Conservation (phyloP, 345 rosid species). For the Euphorbia peplus region DNA sequence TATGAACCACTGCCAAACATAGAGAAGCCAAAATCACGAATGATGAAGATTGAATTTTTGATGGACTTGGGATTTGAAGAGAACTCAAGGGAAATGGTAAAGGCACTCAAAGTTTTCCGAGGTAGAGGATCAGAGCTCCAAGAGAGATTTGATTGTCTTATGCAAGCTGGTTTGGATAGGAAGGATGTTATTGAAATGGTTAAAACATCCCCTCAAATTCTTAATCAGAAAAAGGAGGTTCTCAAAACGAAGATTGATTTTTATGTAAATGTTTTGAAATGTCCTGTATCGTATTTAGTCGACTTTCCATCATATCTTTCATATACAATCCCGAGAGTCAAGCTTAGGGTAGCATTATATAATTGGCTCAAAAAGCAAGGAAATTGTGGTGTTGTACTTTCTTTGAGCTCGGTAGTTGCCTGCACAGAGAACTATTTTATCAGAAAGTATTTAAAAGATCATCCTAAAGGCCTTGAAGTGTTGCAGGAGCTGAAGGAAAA, state of each 20-base stretch:
- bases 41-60: constrained; percentile 55
- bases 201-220: constrained; percentile 53
- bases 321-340: constrained; percentile 43
- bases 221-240: constrained; percentile 46
- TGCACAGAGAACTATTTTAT: constrained; percentile 38
- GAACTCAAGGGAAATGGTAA: constrained; percentile 38
- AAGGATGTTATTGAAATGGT: constrained; percentile 51
- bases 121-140: constrained; percentile 64
- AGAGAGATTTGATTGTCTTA: constrained; percentile 72
- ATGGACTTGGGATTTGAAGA: constrained; percentile 50
- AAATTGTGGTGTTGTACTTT: constrained; percentile 24
- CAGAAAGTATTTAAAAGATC: constrained; percentile 37
- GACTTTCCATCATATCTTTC: constrained; percentile 52
- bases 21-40: constrained; percentile 28
- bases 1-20: constrained; percentile 38
- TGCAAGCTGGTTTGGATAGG: constrained; percentile 59
- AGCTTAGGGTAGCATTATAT: constrained; percentile 57
- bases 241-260: constrained; percentile 52
- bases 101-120: constrained; percentile 50
- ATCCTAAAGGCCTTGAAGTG: constrained; percentile 32
- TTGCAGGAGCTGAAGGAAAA: constrained; percentile 19
- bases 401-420: constrained; percentile 50
- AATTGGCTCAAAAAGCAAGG: constrained; percentile 63
- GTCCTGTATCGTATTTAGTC: constrained; percentile 42
- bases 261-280: constrained; percentile 52